Conservation (phyloP, 371 early-diverging fungal genomes). For the Mucor irregularis region DNA sequence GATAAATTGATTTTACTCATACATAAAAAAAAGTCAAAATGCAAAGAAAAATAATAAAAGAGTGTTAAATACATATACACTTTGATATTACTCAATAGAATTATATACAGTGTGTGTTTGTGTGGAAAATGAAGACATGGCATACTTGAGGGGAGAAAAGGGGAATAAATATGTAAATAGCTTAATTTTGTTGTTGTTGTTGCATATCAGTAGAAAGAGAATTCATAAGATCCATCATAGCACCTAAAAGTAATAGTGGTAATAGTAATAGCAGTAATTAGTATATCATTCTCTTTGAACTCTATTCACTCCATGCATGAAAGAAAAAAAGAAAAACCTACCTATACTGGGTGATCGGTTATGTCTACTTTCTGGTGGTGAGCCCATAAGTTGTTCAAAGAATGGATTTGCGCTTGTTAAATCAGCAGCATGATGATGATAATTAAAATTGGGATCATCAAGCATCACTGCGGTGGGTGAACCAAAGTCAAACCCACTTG, state of each 20-base stretch:
- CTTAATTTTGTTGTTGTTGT: background rate
- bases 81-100: no score
- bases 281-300: background rate
- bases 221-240: slow-evolving; percentile 38
- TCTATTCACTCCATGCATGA: no score
- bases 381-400: slow-evolving; percentile 25
- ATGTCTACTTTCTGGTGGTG: slow-evolving; percentile 23
- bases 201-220: slow-evolving; percentile 26
- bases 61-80: no score
- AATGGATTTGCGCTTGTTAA: slow-evolving; percentile 14
- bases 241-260: slow-evolving; percentile 7
- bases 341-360: slow-evolving; percentile 33
- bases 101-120: no score
- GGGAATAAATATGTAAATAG: background rate
- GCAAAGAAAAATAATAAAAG: no score
- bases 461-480: slow-evolving; percentile 4
- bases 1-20: no score
- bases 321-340: slow-evolving; percentile 3
- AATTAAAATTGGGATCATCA: slow-evolving; percentile 1
- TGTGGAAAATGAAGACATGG: no score
- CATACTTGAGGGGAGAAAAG: no score
- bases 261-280: no score
- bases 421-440: background rate
- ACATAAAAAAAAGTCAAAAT: no score
- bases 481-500: slow-evolving; percentile 31